These are phyloP conservation scores for Penicillium turbatum DNA, from an alignment of 495 filamentous ascomycete species.

Conservation along the genomic window DNA sequence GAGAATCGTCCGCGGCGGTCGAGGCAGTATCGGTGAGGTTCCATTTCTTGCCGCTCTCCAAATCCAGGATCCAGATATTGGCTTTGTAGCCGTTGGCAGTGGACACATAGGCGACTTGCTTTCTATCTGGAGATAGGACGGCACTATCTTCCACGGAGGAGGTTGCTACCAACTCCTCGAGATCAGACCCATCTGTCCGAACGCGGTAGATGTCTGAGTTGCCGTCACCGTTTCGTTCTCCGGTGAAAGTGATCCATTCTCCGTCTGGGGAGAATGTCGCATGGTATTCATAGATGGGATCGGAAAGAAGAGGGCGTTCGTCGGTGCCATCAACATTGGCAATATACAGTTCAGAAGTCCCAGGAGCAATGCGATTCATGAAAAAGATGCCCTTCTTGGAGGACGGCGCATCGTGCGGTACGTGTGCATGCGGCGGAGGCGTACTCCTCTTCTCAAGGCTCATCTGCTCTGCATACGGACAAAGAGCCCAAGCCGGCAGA, in stretches of 20 bases:
- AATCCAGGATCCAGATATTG: conserved; percentile 28
- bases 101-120: conserved; percentile 21
- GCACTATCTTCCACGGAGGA: conserved; percentile 25
- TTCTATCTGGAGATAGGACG: conserved; percentile 28
- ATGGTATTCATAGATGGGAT: conserved; percentile 35
- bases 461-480: too few species aligned
- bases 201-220: conserved; percentile 27
- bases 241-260: too few species aligned
- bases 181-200: not conserved
- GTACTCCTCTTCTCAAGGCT: too few species aligned
- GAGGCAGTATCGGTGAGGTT: conserved; percentile 26
- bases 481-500: too few species aligned
- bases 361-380: conserved; percentile 35
- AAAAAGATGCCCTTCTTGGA: conserved; percentile 24
- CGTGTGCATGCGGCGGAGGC: too few species aligned
- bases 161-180: conserved; percentile 5
- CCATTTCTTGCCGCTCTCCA: conserved; percentile 18
- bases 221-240: conserved; percentile 30
- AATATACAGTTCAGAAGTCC: conserved; percentile 29
- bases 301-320: conserved; percentile 25
- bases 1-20: conserved; percentile 25
- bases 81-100: conserved; percentile 21
- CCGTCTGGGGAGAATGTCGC: conserved; percentile 31
- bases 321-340: conserved; percentile 30
- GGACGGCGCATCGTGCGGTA: too few species aligned